phyloP scores from a whole-genome alignment of 1,284 basidiomycete species.

The Thelephora terrestris region DNA sequence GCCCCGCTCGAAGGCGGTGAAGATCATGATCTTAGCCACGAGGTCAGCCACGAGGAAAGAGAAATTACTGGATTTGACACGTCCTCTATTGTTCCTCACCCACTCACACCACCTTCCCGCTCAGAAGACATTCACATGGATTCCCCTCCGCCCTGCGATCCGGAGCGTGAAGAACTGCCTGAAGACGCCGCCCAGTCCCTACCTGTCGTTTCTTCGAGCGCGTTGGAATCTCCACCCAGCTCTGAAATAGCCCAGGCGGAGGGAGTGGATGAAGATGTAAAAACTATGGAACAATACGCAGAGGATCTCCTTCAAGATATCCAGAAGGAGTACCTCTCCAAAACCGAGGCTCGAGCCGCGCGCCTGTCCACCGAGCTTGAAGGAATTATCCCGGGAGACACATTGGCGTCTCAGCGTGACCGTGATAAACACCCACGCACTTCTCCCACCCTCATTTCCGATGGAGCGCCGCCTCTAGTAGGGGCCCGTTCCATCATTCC shows the following conservation, averaged over 20 bases:
- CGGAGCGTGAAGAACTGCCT: not conserved
- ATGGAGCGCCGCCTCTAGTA: too few relatives aligned
- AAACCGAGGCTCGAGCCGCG: not conserved
- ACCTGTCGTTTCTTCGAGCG: not conserved
- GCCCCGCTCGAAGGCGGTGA: not conserved
- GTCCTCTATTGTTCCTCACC: not conserved
- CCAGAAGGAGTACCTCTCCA: not conserved
- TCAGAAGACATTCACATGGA: too few relatives aligned
- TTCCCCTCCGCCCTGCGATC: not conserved
- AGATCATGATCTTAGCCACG: not conserved
- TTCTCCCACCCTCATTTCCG: too few relatives aligned
- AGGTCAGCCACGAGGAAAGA: not conserved
- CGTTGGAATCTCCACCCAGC: not conserved
- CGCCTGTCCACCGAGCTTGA: not conserved
- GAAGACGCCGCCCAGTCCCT: not conserved
- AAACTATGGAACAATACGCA: not conserved
- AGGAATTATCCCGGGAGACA: too few relatives aligned
- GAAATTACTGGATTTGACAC: not conserved
- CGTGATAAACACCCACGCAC: too few relatives aligned
- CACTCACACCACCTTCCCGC: not conserved
- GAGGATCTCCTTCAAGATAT: not conserved
- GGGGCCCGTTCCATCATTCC: too few relatives aligned
- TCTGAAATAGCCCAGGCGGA: not conserved
- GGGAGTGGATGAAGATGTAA: not conserved
- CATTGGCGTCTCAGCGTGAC: too few relatives aligned